Evolutionary conservation across 495 filamentous ascomycete genomes (phyloP).

Genomic region (Hypoxylon trugodes): DNA sequence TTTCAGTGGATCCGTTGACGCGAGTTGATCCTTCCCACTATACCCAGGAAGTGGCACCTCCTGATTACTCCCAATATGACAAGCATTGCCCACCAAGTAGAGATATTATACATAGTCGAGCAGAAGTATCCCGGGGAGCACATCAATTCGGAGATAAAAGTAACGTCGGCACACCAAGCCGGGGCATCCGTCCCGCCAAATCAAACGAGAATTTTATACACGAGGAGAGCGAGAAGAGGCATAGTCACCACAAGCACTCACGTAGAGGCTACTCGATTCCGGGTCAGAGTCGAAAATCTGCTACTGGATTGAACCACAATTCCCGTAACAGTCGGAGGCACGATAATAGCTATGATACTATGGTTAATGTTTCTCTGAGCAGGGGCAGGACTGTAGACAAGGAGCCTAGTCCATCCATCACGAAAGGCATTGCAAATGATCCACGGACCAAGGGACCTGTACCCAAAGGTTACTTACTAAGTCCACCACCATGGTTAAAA

Average conservation of each 20-base stretch:
- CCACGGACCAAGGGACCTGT: not conserved
- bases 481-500: constrained; percentile 49
- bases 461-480: constrained; percentile 42
- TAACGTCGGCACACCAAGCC: too few species aligned
- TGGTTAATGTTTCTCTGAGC: not conserved
- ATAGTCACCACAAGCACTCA: too few species aligned
- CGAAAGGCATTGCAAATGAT: not conserved
- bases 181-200: too few species aligned
- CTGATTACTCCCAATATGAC: not conserved
- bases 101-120: not conserved
- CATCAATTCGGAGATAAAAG: too few species aligned
- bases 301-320: too few species aligned
- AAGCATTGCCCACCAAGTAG: not conserved
- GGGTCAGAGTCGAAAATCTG: too few species aligned
- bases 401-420: not conserved
- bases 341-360: not conserved
- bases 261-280: too few species aligned
- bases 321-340: not conserved
- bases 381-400: not conserved
- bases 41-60: not conserved
- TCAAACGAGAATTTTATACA: too few species aligned
- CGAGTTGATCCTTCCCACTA: not conserved
- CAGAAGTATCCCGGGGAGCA: too few species aligned
- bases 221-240: too few species aligned
- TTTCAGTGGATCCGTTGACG: not conserved